phyloP scores from a whole-genome alignment of 495 filamentous ascomycete species.

The Lophiotrema nucula region DNA sequence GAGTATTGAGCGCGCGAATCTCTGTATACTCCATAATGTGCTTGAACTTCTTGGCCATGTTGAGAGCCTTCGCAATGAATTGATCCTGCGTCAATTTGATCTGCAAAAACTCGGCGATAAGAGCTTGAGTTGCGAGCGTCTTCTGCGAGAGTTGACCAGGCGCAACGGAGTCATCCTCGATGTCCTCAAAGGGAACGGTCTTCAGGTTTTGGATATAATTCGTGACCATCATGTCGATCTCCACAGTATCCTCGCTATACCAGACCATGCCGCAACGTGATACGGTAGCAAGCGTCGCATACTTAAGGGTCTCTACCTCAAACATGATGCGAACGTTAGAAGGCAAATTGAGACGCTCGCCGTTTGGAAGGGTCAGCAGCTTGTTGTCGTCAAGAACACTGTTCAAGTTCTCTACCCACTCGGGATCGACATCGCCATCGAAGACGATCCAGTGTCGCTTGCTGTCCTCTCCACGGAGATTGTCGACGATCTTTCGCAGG shows the following conservation, averaged over 20 bases:
- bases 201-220: conserved; percentile 85
- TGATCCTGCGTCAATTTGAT: conserved; percentile 72
- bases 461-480: conserved; percentile 90
- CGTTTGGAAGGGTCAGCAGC: conserved; percentile 91
- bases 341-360: conserved; percentile 91
- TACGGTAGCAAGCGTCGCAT: conserved; percentile 94
- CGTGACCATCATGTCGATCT: conserved; percentile 83
- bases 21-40: conserved; percentile 99
- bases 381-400: conserved; percentile 99
- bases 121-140: conserved; percentile 69
- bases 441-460: conserved; percentile 99
- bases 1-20: conserved; percentile 82
- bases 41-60: conserved; percentile 70
- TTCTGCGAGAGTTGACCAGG: conserved; percentile 77
- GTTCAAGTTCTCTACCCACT: conserved; percentile 99
- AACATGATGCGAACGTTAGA: conserved; percentile 98
- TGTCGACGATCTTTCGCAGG: conserved; percentile 96
- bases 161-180: conserved; percentile 84
- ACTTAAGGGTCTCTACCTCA: conserved; percentile 97
- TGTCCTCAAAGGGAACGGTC: conserved; percentile 80
- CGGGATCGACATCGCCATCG: conserved; percentile 96
- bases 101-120: conserved; percentile 73
- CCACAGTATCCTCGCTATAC: conserved; percentile 98
- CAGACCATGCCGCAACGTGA: conserved; percentile 99
- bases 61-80: conserved; percentile 73